A percentile compares a stretch with the other conserved stretches of the same genome.
These are phyloP conservation scores for Sutorius eximius DNA, from an alignment of 1,284 basidiomycete genomes.

Conservation along the genomic window DNA sequence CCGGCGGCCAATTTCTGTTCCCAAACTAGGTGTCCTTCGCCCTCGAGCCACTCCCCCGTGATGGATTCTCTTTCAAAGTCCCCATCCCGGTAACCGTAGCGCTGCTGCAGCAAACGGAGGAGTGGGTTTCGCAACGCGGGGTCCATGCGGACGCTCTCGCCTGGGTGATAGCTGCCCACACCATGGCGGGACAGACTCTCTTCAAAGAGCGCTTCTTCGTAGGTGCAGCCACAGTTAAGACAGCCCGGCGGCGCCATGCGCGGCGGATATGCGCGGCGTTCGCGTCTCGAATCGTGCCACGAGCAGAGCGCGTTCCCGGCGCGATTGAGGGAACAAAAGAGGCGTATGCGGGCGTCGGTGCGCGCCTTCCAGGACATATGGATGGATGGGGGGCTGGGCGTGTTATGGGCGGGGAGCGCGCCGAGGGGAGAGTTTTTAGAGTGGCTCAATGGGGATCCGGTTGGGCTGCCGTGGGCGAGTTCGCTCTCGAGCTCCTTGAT, in stretches of 20 bases:
- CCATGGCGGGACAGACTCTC: slow-evolving; percentile 74
- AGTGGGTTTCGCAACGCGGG: slow-evolving; percentile 78
- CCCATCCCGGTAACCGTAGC: slow-evolving; percentile 79
- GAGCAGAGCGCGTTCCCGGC: slow-evolving; percentile 83
- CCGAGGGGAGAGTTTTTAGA: slow-evolving; percentile 18
- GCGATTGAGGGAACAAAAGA: slow-evolving; percentile 77
- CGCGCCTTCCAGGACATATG: slow-evolving; percentile 64
- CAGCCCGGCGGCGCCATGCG: slow-evolving; percentile 73
- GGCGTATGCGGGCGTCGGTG: slow-evolving; percentile 65
- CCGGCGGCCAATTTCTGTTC: slow-evolving; percentile 53
- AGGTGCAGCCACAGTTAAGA: slow-evolving; percentile 81
- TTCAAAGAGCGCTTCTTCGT: slow-evolving; percentile 79
- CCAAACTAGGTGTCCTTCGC: slow-evolving; percentile 63
- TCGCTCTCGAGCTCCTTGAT: slow-evolving; percentile 49
- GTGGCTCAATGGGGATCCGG: slow-evolving; percentile 27
- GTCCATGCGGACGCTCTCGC: slow-evolving; percentile 83
- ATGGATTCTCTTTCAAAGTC: slow-evolving; percentile 72
- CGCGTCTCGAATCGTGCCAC: slow-evolving; percentile 83
- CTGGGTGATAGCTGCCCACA: slow-evolving; percentile 78
- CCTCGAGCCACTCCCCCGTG: slow-evolving; percentile 63
- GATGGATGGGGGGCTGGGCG: slow-evolving; percentile 43
- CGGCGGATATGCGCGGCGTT: slow-evolving; percentile 74
- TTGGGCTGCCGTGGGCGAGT: slow-evolving; percentile 35
- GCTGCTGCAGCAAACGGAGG: slow-evolving; percentile 62
- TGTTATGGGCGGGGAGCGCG: slow-evolving; percentile 25